Base-by-base conservation (phyloP, 805 yeast species). In the Candida corydali region DNA sequence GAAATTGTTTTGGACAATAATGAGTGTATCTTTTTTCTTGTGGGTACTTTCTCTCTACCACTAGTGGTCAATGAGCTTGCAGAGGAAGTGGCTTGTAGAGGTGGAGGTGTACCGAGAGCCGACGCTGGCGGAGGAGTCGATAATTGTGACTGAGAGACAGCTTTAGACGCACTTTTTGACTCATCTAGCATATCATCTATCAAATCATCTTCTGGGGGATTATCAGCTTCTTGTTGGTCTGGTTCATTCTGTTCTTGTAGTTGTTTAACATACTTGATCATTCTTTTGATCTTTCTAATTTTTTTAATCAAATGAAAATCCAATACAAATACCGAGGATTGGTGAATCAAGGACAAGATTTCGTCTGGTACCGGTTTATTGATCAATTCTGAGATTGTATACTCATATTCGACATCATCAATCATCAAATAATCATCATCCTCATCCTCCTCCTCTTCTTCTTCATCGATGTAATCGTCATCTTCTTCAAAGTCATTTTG, bases 351-450 rank as follows among this genome's bases (percentile, higher is more conserved):
- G 7, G 23, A 20, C 9, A 20, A 20, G 9, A 20, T 20, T 20
- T 20, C 9, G 9, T 20, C 9, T 20, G 23, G 23, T 20, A 20
- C 9, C 9, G 23, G 23, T 20, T 20, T 20, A 20, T 20, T 20
- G 7, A 9, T 20, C 23, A 20, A 20, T 12, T 50, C 46, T 25
- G 62, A 43, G n/a, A 57, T 32, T 17, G 48, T 46, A 31, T 49
- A 44, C 31, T 55, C 63, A 20, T 7, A 7, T 7, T 20, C 23
- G 7, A 7, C 23, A 20, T 20, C 23, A 20, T 20, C 23, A 20
- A 59, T 63, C 26, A 61, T 44, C 12, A 51, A 62, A 23, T 51
- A 37, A 4, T 55, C 60, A 10, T 38, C 39, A 6, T 61, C 61
- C 4, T 17, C 8, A 4, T 51, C 55, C 15, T 53, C 59, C 15